Percentiles rank a stretch among this genome's conserved stretches.
Evolutionary conservation across 345 rosid species (phyloP).

Genomic region (Trapa bicornis): DNA sequence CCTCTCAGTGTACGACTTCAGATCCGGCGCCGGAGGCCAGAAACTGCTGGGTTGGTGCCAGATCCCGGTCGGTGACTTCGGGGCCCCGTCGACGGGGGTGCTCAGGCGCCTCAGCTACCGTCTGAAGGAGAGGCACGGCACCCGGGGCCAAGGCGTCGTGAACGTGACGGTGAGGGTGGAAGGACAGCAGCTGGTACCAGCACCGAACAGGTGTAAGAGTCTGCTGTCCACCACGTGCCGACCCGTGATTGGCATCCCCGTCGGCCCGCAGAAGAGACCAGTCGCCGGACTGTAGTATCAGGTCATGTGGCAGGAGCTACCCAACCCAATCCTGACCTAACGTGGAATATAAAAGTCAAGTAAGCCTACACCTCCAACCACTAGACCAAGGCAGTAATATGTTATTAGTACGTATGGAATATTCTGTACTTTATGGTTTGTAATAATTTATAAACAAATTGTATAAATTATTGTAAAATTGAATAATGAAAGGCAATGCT

Average conservation of each 20-base stretch:
- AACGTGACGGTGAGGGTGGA: slow-evolving; percentile 13
- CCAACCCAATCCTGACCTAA: too few species aligned
- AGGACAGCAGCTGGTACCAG: not conserved
- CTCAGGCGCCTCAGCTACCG: slow-evolving; percentile 15
- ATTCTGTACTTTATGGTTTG: too few species aligned
- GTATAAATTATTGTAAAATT: too few species aligned
- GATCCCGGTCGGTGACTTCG: slow-evolving; percentile 13
- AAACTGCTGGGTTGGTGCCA: slow-evolving; percentile 11
- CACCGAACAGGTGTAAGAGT: not conserved
- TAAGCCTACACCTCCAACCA: too few species aligned
- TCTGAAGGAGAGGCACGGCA: slow-evolving; percentile 15
- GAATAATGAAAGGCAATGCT: too few species aligned
- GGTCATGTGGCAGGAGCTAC: not conserved
- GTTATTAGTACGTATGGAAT: too few species aligned
- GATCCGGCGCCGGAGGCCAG: slow-evolving; percentile 1
- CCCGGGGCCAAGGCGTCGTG: slow-evolving; percentile 13
- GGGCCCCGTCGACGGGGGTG: slow-evolving; percentile 10
- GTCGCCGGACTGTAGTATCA: not conserved
- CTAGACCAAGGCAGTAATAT: too few species aligned
- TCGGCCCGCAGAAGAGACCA: not conserved
- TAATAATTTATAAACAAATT: too few species aligned
- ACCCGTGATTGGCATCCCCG: slow-evolving; percentile 11
- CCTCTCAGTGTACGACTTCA: slow-evolving; percentile 6
- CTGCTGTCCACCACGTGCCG: not conserved
- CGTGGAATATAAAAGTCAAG: too few species aligned